Evolutionary conservation across 768 basidiomycete genomes (phyloP).

Genomic region (Antrodiella citrinella): DNA sequence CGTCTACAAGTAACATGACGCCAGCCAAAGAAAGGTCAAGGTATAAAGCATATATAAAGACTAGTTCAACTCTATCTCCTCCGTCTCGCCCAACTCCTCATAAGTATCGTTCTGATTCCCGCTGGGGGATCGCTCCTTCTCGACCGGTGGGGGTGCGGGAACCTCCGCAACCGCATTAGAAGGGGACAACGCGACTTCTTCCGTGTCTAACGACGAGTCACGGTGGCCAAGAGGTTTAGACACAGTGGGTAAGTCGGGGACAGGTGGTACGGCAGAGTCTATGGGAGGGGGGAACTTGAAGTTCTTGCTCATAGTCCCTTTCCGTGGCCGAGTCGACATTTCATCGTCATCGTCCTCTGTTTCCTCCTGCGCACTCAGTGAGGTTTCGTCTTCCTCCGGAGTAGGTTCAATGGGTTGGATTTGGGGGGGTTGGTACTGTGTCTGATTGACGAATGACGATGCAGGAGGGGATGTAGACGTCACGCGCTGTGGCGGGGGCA

Average conservation of each 20-base stretch:
- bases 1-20: no score
- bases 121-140: slow-evolving; percentile 49
- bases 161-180: slow-evolving; percentile 46
- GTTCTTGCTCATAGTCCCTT: slow-evolving; percentile 64
- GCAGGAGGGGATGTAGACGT: slow-evolving; percentile 35
- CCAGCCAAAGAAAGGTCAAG: no score
- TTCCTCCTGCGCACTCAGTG: slow-evolving; percentile 9
- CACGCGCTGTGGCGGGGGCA: slow-evolving; percentile 49
- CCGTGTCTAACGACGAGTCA: slow-evolving; percentile 2
- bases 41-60: no score
- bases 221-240: slow-evolving; percentile 19
- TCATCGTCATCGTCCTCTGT: slow-evolving; percentile 18
- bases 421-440: slow-evolving; percentile 15
- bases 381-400: slow-evolving; percentile 34
- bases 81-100: slow-evolving; percentile 74
- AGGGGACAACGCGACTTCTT: slow-evolving; percentile 11
- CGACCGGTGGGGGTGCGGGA: slow-evolving; percentile 71
- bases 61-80: slow-evolving; percentile 39
- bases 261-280: slow-evolving; percentile 24
- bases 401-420: slow-evolving; percentile 38
- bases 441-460: slow-evolving; percentile 29
- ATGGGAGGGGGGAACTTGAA: slow-evolving; percentile 19
- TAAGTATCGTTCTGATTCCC: slow-evolving; percentile 43
- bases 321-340: slow-evolving; percentile 25
- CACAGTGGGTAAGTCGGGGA: slow-evolving; percentile 15